Percentiles rank a stretch among this genome's conserved stretches.
Conservation (phyloP, 495 filamentous ascomycete genomes). For the Aspergillus kassunensis region DNA sequence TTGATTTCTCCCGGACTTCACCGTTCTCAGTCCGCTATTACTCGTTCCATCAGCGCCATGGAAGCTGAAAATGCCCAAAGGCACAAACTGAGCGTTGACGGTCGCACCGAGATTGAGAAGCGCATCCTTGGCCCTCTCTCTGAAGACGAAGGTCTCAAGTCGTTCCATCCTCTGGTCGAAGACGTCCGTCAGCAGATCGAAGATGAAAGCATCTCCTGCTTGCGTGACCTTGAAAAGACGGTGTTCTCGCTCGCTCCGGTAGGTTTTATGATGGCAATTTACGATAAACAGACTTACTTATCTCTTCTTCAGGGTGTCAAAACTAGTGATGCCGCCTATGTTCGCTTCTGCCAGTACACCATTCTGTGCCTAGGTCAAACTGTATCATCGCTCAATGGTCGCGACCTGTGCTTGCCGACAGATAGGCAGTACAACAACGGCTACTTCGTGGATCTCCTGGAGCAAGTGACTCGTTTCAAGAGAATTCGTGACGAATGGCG, state of each 20-base stretch:
- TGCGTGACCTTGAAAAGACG: constrained; percentile 87
- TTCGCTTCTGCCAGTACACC: constrained; percentile 80
- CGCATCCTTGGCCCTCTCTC: constrained; percentile 56
- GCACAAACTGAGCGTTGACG: constrained; percentile 45
- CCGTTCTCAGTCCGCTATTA: constrained; percentile 40
- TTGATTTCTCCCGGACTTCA: background rate
- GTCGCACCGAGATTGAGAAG: constrained; percentile 53
- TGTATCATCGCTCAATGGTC: constrained; percentile 71
- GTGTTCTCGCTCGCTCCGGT: constrained; percentile 82
- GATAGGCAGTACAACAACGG: constrained; percentile 86
- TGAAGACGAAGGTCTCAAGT: constrained; percentile 54
- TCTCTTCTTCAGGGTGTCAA: constrained; percentile 63
- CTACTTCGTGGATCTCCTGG: constrained; percentile 91
- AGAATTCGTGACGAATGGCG: constrained; percentile 52
- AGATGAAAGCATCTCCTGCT: constrained; percentile 74
- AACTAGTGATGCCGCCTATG: constrained; percentile 60
- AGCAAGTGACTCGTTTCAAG: constrained; percentile 76
- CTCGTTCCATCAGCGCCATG: constrained; percentile 34
- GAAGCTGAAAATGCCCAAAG: constrained; percentile 23
- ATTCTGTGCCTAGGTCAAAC: constrained; percentile 82
- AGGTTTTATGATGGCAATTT: no score
- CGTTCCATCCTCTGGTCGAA: constrained; percentile 72
- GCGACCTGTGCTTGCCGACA: constrained; percentile 71
- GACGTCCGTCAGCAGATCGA: constrained; percentile 73
- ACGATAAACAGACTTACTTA: no score